Conservation (phyloP, 768 basidiomycete genomes). For the Goffeauzyma gilvescens region DNA sequence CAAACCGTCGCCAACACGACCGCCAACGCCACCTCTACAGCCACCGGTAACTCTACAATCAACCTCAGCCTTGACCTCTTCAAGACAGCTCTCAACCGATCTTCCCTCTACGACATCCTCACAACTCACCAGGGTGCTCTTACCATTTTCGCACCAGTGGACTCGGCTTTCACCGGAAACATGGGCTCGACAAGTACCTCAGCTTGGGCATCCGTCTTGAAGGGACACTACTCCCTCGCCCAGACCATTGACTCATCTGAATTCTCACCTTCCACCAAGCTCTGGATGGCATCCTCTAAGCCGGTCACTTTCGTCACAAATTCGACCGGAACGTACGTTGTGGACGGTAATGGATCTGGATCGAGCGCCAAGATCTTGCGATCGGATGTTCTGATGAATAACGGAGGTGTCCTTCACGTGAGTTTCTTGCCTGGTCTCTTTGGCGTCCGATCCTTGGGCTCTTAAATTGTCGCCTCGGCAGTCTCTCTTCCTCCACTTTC, state of each 20-base stretch:
- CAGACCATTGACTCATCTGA: slow-evolving; percentile 10
- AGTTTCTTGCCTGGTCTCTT: no score
- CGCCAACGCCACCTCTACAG: slow-evolving; percentile 5
- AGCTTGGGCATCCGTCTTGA: slow-evolving; percentile 9
- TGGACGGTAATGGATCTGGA: not conserved
- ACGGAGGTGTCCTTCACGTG: slow-evolving; percentile 12
- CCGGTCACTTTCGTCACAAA: slow-evolving; percentile 6
- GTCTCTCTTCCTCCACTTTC: no score
- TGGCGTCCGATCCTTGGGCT: no score
- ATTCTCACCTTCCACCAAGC: slow-evolving; percentile 4
- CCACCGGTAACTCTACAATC: slow-evolving; percentile 3
- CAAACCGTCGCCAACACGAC: slow-evolving; percentile 2
- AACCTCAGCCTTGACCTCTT: slow-evolving; percentile 7
- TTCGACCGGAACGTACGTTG: slow-evolving; percentile 7
- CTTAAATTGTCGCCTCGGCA: no score
- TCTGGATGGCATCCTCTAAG: slow-evolving; percentile 7
- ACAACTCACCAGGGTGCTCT: slow-evolving; percentile 3
- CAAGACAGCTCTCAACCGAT: slow-evolving; percentile 7
- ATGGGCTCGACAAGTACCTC: not conserved
- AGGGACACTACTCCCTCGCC: slow-evolving; percentile 9
- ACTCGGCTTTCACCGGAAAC: slow-evolving; percentile 6
- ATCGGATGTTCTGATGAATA: slow-evolving; percentile 8
- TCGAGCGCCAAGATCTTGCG: slow-evolving; percentile 10
- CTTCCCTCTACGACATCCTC: slow-evolving; percentile 7
- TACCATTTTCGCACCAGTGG: slow-evolving; percentile 11